These are phyloP conservation scores for Pythium diclinum DNA, from an alignment of 352 stramenopile species.

Conservation along the genomic window DNA sequence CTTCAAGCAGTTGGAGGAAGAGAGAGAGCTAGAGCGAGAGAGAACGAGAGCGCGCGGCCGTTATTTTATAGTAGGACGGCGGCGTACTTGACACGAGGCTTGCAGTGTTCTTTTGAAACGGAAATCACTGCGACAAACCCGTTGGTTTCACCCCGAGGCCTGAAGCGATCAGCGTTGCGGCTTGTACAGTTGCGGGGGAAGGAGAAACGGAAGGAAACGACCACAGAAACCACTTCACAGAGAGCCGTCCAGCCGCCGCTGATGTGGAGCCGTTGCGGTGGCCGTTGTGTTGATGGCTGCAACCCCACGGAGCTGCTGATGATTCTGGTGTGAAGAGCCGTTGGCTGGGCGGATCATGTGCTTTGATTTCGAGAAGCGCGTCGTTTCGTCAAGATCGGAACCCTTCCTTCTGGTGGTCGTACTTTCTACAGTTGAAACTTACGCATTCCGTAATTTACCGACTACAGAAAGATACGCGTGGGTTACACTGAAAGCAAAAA, in stretches of 20 bases:
- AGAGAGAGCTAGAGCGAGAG: neutral
- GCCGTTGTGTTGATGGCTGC: neutral
- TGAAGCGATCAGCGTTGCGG: too few relatives aligned
- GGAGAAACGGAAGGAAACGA: constrained; percentile 7
- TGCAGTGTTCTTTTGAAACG: neutral
- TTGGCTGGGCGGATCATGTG: neutral
- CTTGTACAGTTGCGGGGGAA: too few relatives aligned
- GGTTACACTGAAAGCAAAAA: neutral
- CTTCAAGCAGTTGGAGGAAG: neutral
- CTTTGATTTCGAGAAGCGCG: neutral
- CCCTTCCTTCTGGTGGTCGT: neutral
- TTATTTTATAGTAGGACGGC: neutral
- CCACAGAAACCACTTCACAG: neutral
- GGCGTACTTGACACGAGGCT: neutral
- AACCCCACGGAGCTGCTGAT: neutral
- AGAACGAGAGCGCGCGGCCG: neutral
- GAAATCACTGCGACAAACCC: neutral
- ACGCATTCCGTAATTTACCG: neutral
- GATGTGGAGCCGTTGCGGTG: neutral
- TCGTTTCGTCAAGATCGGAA: constrained; percentile 3
- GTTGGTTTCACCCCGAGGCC: too few relatives aligned
- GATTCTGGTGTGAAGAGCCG: neutral
- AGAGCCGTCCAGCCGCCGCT: neutral
- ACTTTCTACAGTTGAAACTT: neutral
- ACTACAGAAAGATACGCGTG: neutral